These are phyloP conservation scores for Sarcodon sp. DNA, from an alignment of 768 basidiomycete genomes.

Conservation along the genomic window DNA sequence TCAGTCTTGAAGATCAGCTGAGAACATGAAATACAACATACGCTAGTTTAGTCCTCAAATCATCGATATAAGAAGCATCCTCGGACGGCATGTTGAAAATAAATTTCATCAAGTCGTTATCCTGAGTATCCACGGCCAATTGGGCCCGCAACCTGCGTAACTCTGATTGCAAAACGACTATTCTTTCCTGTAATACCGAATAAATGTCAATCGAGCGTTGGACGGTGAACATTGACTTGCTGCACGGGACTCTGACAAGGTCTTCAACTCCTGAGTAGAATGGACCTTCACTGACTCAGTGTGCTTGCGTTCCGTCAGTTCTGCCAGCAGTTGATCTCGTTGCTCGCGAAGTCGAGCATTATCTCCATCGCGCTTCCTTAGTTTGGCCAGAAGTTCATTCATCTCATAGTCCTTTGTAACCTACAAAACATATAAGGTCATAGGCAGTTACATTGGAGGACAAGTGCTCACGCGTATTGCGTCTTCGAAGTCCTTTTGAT, in stretches of 20 bases:
- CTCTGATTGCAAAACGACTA: conserved; percentile 60
- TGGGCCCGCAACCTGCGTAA: conserved; percentile 57
- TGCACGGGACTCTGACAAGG: conserved; percentile 47
- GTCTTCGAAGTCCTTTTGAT: conserved; percentile 7
- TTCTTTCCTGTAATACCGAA: conserved; percentile 42
- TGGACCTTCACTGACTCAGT: conserved; percentile 46
- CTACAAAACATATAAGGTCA: conserved; percentile 12
- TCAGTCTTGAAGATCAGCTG: neutral
- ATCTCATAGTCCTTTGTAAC: conserved; percentile 30
- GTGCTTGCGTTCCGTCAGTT: conserved; percentile 55
- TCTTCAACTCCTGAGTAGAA: conserved; percentile 52
- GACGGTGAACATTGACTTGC: conserved; percentile 17
- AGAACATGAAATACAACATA: conserved; percentile 21
- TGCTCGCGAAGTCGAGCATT: conserved; percentile 56
- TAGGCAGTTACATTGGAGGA: neutral
- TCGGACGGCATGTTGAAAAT: conserved; percentile 45
- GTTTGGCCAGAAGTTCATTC: conserved; percentile 50
- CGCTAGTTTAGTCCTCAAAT: conserved; percentile 42
- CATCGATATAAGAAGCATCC: conserved; percentile 35
- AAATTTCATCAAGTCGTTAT: conserved; percentile 63
- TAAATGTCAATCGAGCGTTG: conserved; percentile 1
- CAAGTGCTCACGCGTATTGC: conserved; percentile 4
- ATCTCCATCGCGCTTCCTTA: conserved; percentile 56
- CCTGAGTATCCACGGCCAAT: conserved; percentile 61
- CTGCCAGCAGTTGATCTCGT: conserved; percentile 53